These are phyloP conservation scores for Umbellularia californica DNA, from an alignment of 164 flowering plant genomes.

Conservation along the genomic window DNA sequence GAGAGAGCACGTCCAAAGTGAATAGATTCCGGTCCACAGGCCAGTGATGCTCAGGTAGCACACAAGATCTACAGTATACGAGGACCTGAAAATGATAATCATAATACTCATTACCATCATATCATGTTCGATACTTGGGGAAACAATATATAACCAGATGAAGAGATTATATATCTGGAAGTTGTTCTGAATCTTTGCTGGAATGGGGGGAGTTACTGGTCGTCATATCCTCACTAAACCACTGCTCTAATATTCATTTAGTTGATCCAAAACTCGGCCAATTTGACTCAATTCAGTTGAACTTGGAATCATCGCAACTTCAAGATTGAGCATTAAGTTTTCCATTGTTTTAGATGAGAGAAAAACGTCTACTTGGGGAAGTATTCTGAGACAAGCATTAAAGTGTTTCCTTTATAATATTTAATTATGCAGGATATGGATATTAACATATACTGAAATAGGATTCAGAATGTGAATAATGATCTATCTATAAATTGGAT, in stretches of 20 bases:
- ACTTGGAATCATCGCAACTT: background rate
- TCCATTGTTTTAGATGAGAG: too few relatives aligned
- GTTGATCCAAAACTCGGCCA: background rate
- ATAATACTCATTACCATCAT: too few relatives aligned
- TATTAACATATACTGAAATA: too few relatives aligned
- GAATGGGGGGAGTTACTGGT: background rate
- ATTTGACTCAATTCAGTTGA: background rate
- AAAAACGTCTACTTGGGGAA: too few relatives aligned
- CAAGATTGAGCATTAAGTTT: background rate
- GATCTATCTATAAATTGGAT: too few relatives aligned
- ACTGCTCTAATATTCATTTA: background rate
- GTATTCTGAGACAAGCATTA: too few relatives aligned
- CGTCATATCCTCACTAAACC: background rate
- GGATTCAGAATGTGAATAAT: too few relatives aligned
- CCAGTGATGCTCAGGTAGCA: conserved; percentile 64
- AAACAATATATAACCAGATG: background rate
- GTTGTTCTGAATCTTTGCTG: background rate
- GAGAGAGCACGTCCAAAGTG: conserved; percentile 88
- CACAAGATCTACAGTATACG: conserved; percentile 83
- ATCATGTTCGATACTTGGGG: background rate
- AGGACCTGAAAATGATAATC: conserved; percentile 47
- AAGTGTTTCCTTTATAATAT: too few relatives aligned
- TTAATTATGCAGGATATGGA: too few relatives aligned
- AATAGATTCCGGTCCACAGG: conserved; percentile 63
- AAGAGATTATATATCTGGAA: too few relatives aligned